Percentiles rank a stretch among this genome's conserved stretches.
These are phyloP conservation scores for Penicillium rolfsii DNA, from an alignment of 2,329 filamentous ascomycete species.

Conservation along the genomic window DNA sequence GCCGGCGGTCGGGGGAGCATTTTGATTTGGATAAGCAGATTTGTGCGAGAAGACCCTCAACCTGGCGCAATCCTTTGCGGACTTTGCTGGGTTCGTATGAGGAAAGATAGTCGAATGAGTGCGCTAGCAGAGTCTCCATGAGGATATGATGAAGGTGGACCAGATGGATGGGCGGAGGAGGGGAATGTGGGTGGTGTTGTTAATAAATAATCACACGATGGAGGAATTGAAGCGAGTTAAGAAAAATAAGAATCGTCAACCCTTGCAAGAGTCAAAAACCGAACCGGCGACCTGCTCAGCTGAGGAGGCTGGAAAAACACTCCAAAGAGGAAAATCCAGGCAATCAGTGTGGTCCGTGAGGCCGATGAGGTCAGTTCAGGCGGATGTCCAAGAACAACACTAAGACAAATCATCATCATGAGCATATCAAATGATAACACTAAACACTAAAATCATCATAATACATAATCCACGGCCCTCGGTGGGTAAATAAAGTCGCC, in stretches of 20 bases:
- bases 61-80: constrained; percentile 88
- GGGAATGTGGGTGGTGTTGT: constrained; percentile 13
- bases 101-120: constrained; percentile 95
- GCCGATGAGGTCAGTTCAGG: constrained; percentile 27
- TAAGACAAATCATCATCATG: background rate
- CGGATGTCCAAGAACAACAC: background rate
- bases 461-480: background rate
- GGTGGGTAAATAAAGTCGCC: constrained; percentile 21
- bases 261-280: constrained; percentile 10
- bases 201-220: constrained; percentile 3
- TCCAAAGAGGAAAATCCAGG: constrained; percentile 6
- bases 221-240: constrained; percentile 7
- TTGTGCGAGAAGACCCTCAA: constrained; percentile 90
- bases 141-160: constrained; percentile 23
- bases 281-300: constrained; percentile 10
- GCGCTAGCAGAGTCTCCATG: constrained; percentile 90
- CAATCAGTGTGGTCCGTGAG: constrained; percentile 20
- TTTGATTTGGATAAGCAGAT: constrained; percentile 74
- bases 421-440: constrained; percentile 1
- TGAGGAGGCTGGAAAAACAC: constrained; percentile 13
- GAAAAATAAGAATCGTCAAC: background rate
- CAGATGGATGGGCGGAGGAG: constrained; percentile 19
- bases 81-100: constrained; percentile 89
- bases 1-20: constrained; percentile 46
- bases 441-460: background rate